A percentile compares a stretch with the other conserved stretches of the same genome.
phyloP scores from a whole-genome alignment of 805 yeast species.

The Yamadazyma laniorum region DNA sequence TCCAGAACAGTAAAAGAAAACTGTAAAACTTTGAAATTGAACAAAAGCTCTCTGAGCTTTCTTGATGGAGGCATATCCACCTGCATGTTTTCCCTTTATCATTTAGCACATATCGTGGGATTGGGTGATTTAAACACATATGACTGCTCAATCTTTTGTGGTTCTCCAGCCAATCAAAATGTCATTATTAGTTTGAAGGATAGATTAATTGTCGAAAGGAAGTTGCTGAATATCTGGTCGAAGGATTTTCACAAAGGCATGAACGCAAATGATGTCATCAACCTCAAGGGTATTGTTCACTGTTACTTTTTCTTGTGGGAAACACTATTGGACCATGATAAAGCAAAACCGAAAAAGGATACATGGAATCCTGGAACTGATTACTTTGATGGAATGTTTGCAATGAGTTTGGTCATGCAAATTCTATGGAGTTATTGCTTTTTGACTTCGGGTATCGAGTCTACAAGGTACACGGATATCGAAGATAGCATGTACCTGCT shows the following conservation, averaged over 20 bases:
- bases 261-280: slow-evolving; percentile 26
- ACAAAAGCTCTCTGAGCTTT: slow-evolving; percentile 8
- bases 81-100: slow-evolving; percentile 55
- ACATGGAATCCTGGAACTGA: slow-evolving; percentile 35
- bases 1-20: slow-evolving; percentile 6
- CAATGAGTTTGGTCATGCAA: slow-evolving; percentile 35
- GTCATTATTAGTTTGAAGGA: slow-evolving; percentile 39
- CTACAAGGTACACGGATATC: slow-evolving; percentile 15
- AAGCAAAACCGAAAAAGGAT: slow-evolving; percentile 4
- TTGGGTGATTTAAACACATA: slow-evolving; percentile 66
- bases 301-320: slow-evolving; percentile 42
- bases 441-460: slow-evolving; percentile 27
- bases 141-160: slow-evolving; percentile 76
- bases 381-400: slow-evolving; percentile 36
- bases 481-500: slow-evolving; percentile 16
- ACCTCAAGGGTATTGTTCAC: slow-evolving; percentile 36
- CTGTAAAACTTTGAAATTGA: slow-evolving; percentile 8
- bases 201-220: slow-evolving; percentile 30
- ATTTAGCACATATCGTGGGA: slow-evolving; percentile 66
- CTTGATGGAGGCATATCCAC: slow-evolving; percentile 10
- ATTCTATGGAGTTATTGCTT: slow-evolving; percentile 42
- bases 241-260: slow-evolving; percentile 9
- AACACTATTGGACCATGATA: slow-evolving; percentile 23
- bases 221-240: slow-evolving; percentile 34
- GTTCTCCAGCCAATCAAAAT: slow-evolving; percentile 76